These are phyloP conservation scores for Castanea sativa DNA, from an alignment of 306 rosid species.

Conservation along the genomic window DNA sequence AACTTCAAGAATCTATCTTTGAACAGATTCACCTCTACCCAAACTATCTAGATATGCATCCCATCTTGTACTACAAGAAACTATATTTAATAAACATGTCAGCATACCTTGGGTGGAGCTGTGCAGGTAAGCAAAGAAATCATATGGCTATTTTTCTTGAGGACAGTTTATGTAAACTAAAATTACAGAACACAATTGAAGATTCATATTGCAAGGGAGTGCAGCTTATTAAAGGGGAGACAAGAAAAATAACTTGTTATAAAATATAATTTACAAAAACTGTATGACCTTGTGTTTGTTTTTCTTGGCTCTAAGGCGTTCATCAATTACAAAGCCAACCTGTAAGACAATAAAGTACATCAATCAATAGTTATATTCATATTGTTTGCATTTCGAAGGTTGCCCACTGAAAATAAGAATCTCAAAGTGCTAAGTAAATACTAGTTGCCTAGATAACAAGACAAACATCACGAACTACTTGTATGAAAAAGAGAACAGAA, in stretches of 20 bases:
- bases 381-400: neutral
- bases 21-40: neutral
- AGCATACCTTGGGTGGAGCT: neutral
- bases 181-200: neutral
- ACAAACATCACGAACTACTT: neutral
- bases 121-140: neutral
- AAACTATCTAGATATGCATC: neutral
- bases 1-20: neutral
- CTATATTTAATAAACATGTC: neutral
- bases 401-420: neutral
- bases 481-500: neutral
- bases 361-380: slow-evolving; percentile 13
- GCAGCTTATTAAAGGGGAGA: neutral
- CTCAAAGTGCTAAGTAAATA: neutral
- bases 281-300: slow-evolving; percentile 68
- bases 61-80: neutral
- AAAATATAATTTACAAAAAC: slow-evolving; percentile 7
- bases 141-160: neutral
- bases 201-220: neutral
- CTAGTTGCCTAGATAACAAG: neutral
- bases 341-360: slow-evolving; percentile 28
- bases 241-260: neutral
- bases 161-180: neutral
- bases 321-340: slow-evolving; percentile 92
- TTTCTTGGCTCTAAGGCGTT: slow-evolving; percentile 74